These are phyloP conservation scores for Kregervanrija fluxuum DNA, from an alignment of 805 yeast species.

Conservation along the genomic window DNA sequence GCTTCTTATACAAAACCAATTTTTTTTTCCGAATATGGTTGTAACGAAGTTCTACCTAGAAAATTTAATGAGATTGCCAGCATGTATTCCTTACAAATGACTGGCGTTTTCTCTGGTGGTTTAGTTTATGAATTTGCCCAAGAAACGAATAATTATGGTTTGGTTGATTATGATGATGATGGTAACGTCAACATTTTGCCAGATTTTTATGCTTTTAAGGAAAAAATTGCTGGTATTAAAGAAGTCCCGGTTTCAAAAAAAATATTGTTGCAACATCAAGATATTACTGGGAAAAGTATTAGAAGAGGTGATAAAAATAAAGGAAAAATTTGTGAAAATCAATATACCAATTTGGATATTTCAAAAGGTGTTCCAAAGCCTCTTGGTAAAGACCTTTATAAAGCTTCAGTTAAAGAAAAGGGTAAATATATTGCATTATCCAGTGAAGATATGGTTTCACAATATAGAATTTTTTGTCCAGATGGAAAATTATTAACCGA, in stretches of 20 bases:
- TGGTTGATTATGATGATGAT: conserved; percentile 42
- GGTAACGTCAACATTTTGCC: conserved; percentile 37
- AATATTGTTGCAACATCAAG: conserved; percentile 14
- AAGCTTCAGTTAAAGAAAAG: conserved; percentile 22
- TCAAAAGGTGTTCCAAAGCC: conserved; percentile 38
- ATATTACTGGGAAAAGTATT: not conserved
- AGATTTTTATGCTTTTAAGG: conserved; percentile 37
- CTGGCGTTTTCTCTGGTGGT: conserved; percentile 76
- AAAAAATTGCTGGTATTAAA: conserved; percentile 33
- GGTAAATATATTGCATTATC: conserved; percentile 46
- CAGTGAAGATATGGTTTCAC: conserved; percentile 35
- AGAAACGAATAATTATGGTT: conserved; percentile 73
- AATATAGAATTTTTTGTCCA: conserved; percentile 33
- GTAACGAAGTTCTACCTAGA: conserved; percentile 77
- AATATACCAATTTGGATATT: conserved; percentile 37
- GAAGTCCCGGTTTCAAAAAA: conserved; percentile 20
- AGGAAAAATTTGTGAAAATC: conserved; percentile 28
- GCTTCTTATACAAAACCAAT: conserved; percentile 64
- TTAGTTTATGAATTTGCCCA: conserved; percentile 75
- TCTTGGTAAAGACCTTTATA: conserved; percentile 38
- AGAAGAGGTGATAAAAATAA: conserved; percentile 1
- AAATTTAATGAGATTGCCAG: conserved; percentile 67
- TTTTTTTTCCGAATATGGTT: conserved; percentile 87
- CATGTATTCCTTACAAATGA: conserved; percentile 67
- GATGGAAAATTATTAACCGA: conserved; percentile 32